Percentiles rank a stretch among this genome's conserved stretches.
These are phyloP conservation scores for Periconia digitata DNA, from an alignment of 2,329 filamentous ascomycete species.

Conservation along the genomic window DNA sequence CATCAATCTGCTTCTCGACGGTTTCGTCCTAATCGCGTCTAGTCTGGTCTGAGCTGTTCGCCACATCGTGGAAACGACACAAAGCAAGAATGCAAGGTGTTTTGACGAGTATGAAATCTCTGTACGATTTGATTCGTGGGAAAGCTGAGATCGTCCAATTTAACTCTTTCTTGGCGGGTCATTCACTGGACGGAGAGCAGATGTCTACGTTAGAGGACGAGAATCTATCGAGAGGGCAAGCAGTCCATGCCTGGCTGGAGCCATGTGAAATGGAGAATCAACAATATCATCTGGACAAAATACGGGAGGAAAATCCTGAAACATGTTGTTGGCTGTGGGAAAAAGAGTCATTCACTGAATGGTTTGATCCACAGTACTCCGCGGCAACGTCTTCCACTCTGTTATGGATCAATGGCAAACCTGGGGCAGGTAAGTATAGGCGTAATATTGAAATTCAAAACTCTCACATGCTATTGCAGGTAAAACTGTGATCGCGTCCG, in stretches of 20 bases:
- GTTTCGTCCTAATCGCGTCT: neutral
- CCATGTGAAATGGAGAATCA: constrained; percentile 11
- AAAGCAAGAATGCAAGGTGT: constrained; percentile 17
- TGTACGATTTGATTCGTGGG: constrained; percentile 17
- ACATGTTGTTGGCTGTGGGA: constrained; percentile 17
- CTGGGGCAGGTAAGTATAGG: constrained; percentile 40
- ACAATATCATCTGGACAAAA: constrained; percentile 9
- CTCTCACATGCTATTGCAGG: constrained; percentile 27
- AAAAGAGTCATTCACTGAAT: constrained; percentile 14
- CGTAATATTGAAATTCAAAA: neutral
- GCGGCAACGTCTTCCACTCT: constrained; percentile 17
- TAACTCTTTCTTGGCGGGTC: constrained; percentile 7
- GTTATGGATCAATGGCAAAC: constrained; percentile 46
- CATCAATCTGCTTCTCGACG: neutral
- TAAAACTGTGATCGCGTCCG: constrained; percentile 48
- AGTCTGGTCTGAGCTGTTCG: constrained; percentile 31
- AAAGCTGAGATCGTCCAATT: constrained; percentile 18
- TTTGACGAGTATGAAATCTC: constrained; percentile 17
- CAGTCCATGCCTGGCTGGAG: constrained; percentile 14
- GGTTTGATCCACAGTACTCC: constrained; percentile 14
- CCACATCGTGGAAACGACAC: constrained; percentile 23
- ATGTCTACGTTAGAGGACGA: constrained; percentile 4
- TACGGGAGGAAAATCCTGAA: constrained; percentile 4
- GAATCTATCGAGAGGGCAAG: constrained; percentile 6
- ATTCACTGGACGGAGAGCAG: constrained; percentile 1